phyloP scores from a whole-genome alignment of 179 eudicot genomes.

The Actinidia polygama region DNA sequence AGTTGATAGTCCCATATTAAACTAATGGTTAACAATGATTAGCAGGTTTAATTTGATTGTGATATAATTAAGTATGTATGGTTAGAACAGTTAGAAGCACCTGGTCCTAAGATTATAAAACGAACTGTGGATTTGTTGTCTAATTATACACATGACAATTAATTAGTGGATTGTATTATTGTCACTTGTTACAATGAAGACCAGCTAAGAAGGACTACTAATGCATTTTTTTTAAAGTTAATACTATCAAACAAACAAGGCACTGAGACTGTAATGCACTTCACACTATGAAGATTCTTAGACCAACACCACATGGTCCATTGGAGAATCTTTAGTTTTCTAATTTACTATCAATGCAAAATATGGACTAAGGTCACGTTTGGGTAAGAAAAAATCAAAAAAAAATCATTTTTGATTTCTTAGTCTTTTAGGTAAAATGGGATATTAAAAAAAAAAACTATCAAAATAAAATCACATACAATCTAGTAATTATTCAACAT shows the following conservation, averaged over 20 bases:
- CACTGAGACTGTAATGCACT: neutral
- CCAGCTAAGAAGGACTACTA: neutral
- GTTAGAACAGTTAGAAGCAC: neutral
- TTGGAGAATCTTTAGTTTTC: too few relatives aligned
- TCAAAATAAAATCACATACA: too few relatives aligned
- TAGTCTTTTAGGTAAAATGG: too few relatives aligned
- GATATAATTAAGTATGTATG: neutral
- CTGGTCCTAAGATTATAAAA: too few relatives aligned
- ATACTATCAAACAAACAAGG: neutral
- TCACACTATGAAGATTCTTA: neutral
- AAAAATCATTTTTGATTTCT: too few relatives aligned
- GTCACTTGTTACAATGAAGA: neutral
- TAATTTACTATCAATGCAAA: too few relatives aligned
- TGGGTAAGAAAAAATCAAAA: too few relatives aligned
- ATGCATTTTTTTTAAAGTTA: neutral
- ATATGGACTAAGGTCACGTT: too few relatives aligned
- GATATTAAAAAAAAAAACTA: too few relatives aligned
- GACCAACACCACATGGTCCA: too few relatives aligned
- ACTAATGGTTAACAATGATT: neutral
- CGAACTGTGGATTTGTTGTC: neutral
- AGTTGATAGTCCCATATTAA: too few relatives aligned
- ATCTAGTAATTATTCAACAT: too few relatives aligned
- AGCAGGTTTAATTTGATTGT: neutral
- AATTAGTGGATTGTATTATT: neutral
- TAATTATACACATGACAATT: neutral